phyloP scores from a whole-genome alignment of 1,284 basidiomycete genomes.

The Porogramme epimiltina region DNA sequence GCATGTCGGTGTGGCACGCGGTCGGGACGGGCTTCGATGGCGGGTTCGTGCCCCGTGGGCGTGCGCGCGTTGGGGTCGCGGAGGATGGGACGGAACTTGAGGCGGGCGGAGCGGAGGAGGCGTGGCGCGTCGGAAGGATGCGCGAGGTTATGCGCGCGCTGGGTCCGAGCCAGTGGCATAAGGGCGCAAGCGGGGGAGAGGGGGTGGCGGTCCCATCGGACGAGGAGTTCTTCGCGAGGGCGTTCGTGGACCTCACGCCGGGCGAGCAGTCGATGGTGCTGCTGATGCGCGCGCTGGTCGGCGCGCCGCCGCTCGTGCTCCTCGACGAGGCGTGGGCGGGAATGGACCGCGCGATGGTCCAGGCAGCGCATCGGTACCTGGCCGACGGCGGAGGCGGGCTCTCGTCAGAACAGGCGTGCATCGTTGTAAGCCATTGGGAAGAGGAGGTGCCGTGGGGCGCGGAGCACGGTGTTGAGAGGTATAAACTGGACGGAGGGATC shows the following conservation, averaged over 20 bases:
- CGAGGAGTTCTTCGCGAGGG: constrained; percentile 43
- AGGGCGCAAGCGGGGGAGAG: constrained; percentile 2
- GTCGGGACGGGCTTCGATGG: constrained; percentile 87
- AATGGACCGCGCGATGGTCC: constrained; percentile 81
- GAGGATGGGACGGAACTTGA: constrained; percentile 28
- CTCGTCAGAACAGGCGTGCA: constrained; percentile 66
- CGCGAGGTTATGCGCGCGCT: constrained; percentile 66
- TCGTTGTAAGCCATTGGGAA: constrained; percentile 89
- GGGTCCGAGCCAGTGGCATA: constrained; percentile 54
- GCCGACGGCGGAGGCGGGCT: constrained; percentile 50
- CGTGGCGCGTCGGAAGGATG: constrained; percentile 48
- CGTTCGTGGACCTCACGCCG: constrained; percentile 63
- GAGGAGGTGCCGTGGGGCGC: constrained; percentile 80
- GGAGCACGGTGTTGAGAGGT: constrained; percentile 49
- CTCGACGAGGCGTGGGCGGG: constrained; percentile 92
- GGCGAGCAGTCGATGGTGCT: constrained; percentile 81
- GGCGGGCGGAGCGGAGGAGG: constrained; percentile 36
- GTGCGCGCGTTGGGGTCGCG: constrained; percentile 47
- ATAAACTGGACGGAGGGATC: constrained; percentile 39
- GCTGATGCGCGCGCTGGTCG: constrained; percentile 83
- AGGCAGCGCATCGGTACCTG: constrained; percentile 63
- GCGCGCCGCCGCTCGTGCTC: constrained; percentile 68
- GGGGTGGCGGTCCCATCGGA: no score
- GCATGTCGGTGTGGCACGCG: constrained; percentile 75
- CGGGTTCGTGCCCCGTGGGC: constrained; percentile 62